Evolutionary conservation across 2,329 filamentous ascomycete genomes (phyloP), one percentile per base, ranked within the genome.

Genomic region (Ascomycota sp.): DNA sequence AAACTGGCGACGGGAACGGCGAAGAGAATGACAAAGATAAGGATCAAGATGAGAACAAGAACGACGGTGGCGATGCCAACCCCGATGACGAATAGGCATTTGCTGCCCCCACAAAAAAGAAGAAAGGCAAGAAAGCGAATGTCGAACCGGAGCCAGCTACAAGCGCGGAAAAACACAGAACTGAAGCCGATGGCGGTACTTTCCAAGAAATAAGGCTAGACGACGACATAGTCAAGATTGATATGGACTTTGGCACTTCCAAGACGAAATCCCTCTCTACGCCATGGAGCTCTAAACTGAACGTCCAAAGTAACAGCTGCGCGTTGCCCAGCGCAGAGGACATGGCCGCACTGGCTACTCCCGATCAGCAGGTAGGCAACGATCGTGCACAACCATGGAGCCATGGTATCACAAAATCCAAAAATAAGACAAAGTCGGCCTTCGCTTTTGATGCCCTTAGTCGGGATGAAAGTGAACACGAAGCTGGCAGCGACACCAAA

Each of bases 131-230:
- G 34, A 48, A 46, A 12, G 39, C 42, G 33, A 41, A 43, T 24
- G 40, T 40, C 9, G 41, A 39, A n/a, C 39, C 42, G 2, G 47
- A 50, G 24, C 40, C 47, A 9, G 48, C 44, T 12, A 39, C 43
- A 11, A 46, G 49, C 13, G 43, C 50, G 2, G 42, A 33, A 25
- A 45, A 47, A 12, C 43, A 49, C 3, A 44, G 41, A 11, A 43
- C 47, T 16, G 61, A 59, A 32, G 54, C 62, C 30, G 64, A 66
- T 36, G 54, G 62, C n/a, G 51, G 53, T 33, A 41, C 49, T 6
- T 79, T 80, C 42, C 63, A 77, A 31, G 73, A 80, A 25, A 70
- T 82, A 41, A 76, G 70, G 44, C 52, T 81, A 24, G 49, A 49
- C n/a, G 65, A 72, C 41, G 71, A 75, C 36, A 47, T 54, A 24